Evolutionary conservation across 306 rosid genomes (phyloP), one percentile per base, ranked within the genome.

Genomic region (Medicago lupulina): DNA sequence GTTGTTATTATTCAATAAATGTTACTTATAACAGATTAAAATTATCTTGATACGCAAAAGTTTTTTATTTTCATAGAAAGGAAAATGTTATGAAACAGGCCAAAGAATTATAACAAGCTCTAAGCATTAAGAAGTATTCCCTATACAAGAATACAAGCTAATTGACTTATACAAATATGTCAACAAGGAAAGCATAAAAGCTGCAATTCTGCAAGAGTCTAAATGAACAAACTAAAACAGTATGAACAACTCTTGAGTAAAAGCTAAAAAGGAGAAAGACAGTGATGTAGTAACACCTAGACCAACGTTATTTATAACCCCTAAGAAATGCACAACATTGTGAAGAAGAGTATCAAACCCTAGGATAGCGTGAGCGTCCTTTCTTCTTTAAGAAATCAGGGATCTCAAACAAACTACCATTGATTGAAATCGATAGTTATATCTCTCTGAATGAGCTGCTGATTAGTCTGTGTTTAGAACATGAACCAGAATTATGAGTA

Each of bases 301-400:
- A 44, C 15, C 49, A 4, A 44, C 12, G 50, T 44, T 73, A 71
- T 55, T 83, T 76, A 57, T 80, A 82, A 71, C 66, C 82, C 76
- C 51, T 46, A 65, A 70, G 83, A 73, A 71, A 72, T 64, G 78
- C 50, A 49, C 43, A 44, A 59, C 81, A 16, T 65, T 40, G 53
- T 28, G 57, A 68, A 23, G 53, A 68, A 58, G 65, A 60, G 79
- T 46, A 67, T 83, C 81, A 92, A 75, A 76, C 92, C 79, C 99
- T 88, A 8, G 99, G 99, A 80, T 85, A 90, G 73, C 96, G 97
- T 11, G 97, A 88, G 14, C 96, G 96, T 4, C 98, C 97, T 82
- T 95, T 95, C 90, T 92, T 92, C 91, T 89, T 92, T 75, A 95
- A 80, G 87, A 95, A 92, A 79, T 93, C 97, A 1, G 98, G 97